Evolutionary conservation across 2,329 filamentous ascomycete genomes (phyloP).

Genomic region (Knufia petricola): DNA sequence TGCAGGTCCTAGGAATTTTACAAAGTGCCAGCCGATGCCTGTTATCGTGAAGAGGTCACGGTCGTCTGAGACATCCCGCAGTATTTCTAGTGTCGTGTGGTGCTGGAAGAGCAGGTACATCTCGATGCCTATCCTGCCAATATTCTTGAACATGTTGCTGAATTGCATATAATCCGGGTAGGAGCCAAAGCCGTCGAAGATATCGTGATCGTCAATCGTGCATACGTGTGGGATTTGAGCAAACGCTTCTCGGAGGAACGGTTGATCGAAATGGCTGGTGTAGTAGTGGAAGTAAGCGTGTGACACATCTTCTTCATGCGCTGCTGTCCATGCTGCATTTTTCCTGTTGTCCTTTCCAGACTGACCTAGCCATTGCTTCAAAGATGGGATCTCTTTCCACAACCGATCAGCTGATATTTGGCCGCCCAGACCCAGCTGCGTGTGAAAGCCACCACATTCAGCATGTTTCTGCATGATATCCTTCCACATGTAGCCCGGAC

Average conservation of each 20-base stretch:
- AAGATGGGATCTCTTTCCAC: conserved; percentile 88
- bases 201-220: conserved; percentile 93
- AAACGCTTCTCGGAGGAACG: conserved; percentile 86
- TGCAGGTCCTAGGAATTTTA: conserved; percentile 89
- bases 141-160: conserved; percentile 96
- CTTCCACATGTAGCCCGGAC: conserved; percentile 96
- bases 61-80: conserved; percentile 80
- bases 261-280: conserved; percentile 95
- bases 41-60: conserved; percentile 92
- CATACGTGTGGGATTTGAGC: conserved; percentile 92
- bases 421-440: conserved; percentile 81
- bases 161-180: conserved; percentile 98
- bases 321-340: conserved; percentile 82
- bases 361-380: conserved; percentile 92
- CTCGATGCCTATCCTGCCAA: conserved; percentile 86
- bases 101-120: conserved; percentile 99
- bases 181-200: conserved; percentile 94
- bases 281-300: conserved; percentile 99
- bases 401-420: conserved; percentile 92
- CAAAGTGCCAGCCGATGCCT: conserved; percentile 95
- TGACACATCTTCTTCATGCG: conserved; percentile 87
- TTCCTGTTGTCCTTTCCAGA: conserved; percentile 89
- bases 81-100: conserved; percentile 86
- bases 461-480: conserved; percentile 96
- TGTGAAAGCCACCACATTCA: conserved; percentile 91